Percentiles rank a stretch among this genome's conserved stretches.
phyloP scores from a whole-genome alignment of 768 basidiomycete genomes.

The Kondoa malvinella region DNA sequence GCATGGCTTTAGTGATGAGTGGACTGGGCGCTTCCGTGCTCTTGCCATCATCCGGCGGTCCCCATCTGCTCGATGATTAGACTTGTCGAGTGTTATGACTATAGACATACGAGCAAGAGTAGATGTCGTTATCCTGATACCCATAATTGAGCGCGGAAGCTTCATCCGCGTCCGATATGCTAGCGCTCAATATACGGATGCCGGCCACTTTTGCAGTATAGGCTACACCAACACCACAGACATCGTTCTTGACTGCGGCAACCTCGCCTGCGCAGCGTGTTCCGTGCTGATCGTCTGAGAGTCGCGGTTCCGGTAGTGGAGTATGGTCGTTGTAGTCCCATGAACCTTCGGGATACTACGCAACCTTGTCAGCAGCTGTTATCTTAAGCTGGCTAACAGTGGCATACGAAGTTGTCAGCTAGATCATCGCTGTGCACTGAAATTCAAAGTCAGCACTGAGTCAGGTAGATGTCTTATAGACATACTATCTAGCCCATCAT shows the following conservation, averaged over 20 bases:
- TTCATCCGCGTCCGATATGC: constrained; percentile 89
- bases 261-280: constrained; percentile 96
- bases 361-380: no score
- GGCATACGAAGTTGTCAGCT: constrained; percentile 73
- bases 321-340: constrained; percentile 85
- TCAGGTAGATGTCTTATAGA: neutral
- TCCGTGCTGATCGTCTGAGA: constrained; percentile 85
- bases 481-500: constrained; percentile 78
- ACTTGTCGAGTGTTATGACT: neutral
- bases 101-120: constrained; percentile 52
- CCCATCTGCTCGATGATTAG: constrained; percentile 57
- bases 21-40: constrained; percentile 88
- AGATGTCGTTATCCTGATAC: constrained; percentile 77
- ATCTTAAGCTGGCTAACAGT: neutral
- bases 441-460: neutral
- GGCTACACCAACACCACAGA: constrained; percentile 86
- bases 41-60: constrained; percentile 82
- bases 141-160: constrained; percentile 87
- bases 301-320: constrained; percentile 64
- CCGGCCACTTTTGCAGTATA: constrained; percentile 83
- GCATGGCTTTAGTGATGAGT: constrained; percentile 77
- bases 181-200: constrained; percentile 82
- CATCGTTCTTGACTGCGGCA: constrained; percentile 76
- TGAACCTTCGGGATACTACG: constrained; percentile 9
- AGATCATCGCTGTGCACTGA: constrained; percentile 55